Evolutionary conservation across 2,329 filamentous ascomycete genomes (phyloP), one percentile per base, ranked within the genome.

Genomic region (Triangularia setosa): DNA sequence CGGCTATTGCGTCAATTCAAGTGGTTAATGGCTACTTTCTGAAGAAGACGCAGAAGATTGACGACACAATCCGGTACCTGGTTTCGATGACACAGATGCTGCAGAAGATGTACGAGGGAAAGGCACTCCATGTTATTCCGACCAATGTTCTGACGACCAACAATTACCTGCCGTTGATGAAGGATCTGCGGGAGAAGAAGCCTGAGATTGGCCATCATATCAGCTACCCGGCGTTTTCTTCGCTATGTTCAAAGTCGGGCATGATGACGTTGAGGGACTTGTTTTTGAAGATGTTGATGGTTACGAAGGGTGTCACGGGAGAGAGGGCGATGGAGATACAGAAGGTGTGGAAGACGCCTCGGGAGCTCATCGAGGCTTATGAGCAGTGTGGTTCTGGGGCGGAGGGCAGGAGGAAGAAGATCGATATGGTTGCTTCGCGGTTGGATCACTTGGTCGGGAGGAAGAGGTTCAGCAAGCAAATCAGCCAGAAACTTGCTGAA

Each of bases 261-360:
- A 84, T 84, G 64, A 84, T 92, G 70, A 91, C 90, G 0, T 78
- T 94, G 9, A 81, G 90, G 62, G 91, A 95, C 70, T 75, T 93
- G 0, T 94, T 86, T 69, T 78, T 95, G 25, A 93, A 93, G 75
- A 94, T 95, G 90, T 82, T 95, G 57, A 93, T 95, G 90, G 92
- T 89, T 67, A 91, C 85, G 1, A 84, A 84, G 62, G 90, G 90
- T 1, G 80, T 95, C 12, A 91, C 89, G 0, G 90, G 89, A 2
- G 90, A 93, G 70, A 91, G 90, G 71, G 91, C 91, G 0, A 75
- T 93, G 4, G 90, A 92, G 75, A 92, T 95, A 12, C 91, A 94
- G 72, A 87, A 86, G 69, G 78, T 82, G n/a, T 95, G 91, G 90
- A 85, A 83, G 68, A 94, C 91, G 1, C 91, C 91, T 0, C 80